Evolutionary conservation across 768 basidiomycete genomes (phyloP), one percentile per base, ranked within the genome.

Genomic region (Termitomyces titanicus): DNA sequence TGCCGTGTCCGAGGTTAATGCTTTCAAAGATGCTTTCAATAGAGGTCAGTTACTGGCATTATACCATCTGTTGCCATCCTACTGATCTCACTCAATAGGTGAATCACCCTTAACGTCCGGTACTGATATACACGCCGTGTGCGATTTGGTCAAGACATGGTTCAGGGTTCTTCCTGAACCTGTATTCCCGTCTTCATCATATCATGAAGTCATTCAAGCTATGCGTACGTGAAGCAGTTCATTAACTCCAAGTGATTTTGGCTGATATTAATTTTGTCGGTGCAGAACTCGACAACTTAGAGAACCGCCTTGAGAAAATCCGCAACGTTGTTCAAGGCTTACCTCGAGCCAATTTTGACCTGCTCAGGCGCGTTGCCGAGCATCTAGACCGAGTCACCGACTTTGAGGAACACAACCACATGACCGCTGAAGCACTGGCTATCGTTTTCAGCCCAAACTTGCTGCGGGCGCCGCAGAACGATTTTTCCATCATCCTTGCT

Each of bases 331-430:
- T 94, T 15, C 89, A 84, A 53, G 72, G 72, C 10, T 74, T 94
- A 3, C 90, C 92, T 27, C 79, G 79, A 59, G 76, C 81, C 13
- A 86, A 92, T 67, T 91, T 92, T 66, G 84, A 90, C 62, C 70
- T 93, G n/a, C 74, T 94, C 61, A 84, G 80, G 57, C 83, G 92
- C 20, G 81, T 94, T 13, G 75, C 86, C 3, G 89, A 92, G 61
- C 92, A 94, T 69, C 78, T 94, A n/a, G 90, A 94, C 70, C 89
- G 89, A 65, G 88, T 93, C n/a, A 89, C 90, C 4, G 90, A 93
- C 64, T 90, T 80, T 69, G 91, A 94, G 66, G 91, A 93, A 55
- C 80, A 85, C 47, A 94, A 93, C 62, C 92, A 94, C 56, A 94
- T 94, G 92, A 90, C 88, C 2, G 85, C 89, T 1, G 86, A 92